Conservation (phyloP, 192 early-diverging fungal species). For the Phlyctochytrium arcticum region DNA sequence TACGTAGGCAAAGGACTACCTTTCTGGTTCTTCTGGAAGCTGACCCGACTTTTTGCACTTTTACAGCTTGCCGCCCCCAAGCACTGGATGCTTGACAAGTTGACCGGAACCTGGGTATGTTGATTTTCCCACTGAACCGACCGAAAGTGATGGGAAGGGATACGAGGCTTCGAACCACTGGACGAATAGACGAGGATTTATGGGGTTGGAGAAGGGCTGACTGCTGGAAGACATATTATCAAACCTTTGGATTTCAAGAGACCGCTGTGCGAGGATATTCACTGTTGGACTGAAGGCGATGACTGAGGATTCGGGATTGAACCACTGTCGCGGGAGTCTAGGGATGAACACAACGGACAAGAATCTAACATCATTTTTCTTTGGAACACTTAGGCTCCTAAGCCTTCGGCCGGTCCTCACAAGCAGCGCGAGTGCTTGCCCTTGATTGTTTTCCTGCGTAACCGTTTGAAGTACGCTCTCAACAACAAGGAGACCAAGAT, state of each 20-base stretch:
- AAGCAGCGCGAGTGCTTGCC: conserved; percentile 99
- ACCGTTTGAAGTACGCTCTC: conserved; percentile 98
- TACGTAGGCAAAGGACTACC: no score
- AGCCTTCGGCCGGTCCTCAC: conserved; percentile 97
- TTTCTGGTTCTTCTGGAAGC: neutral
- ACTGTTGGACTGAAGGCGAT: no score
- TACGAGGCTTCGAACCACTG: no score
- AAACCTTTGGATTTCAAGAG: no score
- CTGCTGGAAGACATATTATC: neutral
- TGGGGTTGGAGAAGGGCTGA: neutral
- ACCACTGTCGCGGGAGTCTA: neutral
- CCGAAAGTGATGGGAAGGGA: neutral
- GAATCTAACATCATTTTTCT: neutral
- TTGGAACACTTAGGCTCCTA: conserved; percentile 62
- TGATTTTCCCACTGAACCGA: neutral
- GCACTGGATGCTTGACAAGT: conserved; percentile 99
- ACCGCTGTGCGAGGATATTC: no score
- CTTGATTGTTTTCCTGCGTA: conserved; percentile 96
- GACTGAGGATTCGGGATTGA: no score
- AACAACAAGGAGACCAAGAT: conserved; percentile 93
- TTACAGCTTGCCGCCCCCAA: conserved; percentile 84
- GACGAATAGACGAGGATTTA: no score
- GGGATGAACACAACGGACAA: neutral
- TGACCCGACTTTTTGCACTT: neutral
- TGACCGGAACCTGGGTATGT: conserved; percentile 89